phyloP scores from a whole-genome alignment of 495 filamentous ascomycete species.

The Lasiosphaeria miniovina region DNA sequence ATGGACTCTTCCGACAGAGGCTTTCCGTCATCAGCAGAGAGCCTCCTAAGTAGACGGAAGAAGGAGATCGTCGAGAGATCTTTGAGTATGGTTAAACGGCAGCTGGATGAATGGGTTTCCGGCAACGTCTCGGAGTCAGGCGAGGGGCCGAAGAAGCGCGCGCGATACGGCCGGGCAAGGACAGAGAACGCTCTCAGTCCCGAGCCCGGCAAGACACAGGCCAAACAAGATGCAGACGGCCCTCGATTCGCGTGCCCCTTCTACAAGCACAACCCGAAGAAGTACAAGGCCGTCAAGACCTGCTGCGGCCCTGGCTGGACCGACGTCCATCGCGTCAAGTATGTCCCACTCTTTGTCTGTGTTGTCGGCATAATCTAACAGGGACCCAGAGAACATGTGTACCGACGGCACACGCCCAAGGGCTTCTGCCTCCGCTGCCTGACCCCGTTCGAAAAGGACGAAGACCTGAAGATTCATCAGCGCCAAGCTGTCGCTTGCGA shows the following conservation, averaged over 20 bases:
- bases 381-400: conserved; percentile 40
- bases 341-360: conserved; percentile 10
- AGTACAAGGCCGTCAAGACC: conserved; percentile 33
- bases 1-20: conserved; percentile 30
- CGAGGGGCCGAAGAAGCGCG: conserved; percentile 14
- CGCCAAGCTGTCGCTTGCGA: conserved; percentile 37
- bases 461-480: conserved; percentile 35
- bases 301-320: conserved; percentile 44
- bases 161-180: conserved; percentile 11
- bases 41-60: conserved; percentile 27
- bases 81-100: conserved; percentile 27
- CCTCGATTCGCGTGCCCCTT: conserved; percentile 42
- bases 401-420: conserved; percentile 39
- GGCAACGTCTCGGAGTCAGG: conserved; percentile 5
- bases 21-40: conserved; percentile 25
- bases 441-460: conserved; percentile 35
- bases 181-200: neutral
- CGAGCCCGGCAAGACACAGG: conserved; percentile 20
- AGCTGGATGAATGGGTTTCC: conserved; percentile 29
- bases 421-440: conserved; percentile 40
- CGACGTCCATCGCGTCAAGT: conserved; percentile 46
- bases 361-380: neutral
- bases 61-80: conserved; percentile 28
- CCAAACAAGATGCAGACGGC: conserved; percentile 10
- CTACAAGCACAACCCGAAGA: conserved; percentile 37